These are phyloP conservation scores for Kuraishia molischiana DNA, from an alignment of 805 yeast genomes.

Conservation along the genomic window DNA sequence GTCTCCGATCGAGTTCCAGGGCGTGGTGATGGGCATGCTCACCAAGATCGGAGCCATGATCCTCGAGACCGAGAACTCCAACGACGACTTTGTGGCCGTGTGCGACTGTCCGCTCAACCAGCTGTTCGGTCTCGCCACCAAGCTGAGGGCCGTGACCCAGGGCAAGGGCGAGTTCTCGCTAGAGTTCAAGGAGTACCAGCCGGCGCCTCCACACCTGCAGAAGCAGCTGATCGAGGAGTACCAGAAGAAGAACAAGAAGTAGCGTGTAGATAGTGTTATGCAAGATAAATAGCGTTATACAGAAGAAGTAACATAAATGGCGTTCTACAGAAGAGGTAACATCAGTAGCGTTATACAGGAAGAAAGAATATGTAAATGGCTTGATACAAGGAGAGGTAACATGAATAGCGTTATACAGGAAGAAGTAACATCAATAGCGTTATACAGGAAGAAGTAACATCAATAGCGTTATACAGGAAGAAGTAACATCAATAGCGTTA, in stretches of 20 bases:
- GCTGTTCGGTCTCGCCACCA: constrained; percentile 94
- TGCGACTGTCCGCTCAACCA: constrained; percentile 96
- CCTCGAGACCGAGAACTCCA: constrained; percentile 86
- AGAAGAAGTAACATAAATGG: no score
- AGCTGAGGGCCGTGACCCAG: constrained; percentile 92
- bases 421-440: no score
- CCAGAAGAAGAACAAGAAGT: constrained; percentile 41
- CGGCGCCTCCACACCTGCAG: constrained; percentile 85
- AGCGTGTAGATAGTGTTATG: no score
- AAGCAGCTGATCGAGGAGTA: constrained; percentile 81
- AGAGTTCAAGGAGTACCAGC: constrained; percentile 89
- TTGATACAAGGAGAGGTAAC: no score
- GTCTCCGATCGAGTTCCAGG: constrained; percentile 96
- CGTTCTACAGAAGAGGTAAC: no score
- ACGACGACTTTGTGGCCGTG: constrained; percentile 86
- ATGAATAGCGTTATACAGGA: no score
- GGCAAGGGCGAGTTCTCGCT: constrained; percentile 98
- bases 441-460: no score
- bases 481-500: no score
- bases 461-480: no score
- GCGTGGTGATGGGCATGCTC: constrained; percentile 79
- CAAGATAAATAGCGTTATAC: no score
- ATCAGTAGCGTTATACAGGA: no score
- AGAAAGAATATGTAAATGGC: no score
- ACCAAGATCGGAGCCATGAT: constrained; percentile 91